Evolutionary conservation across 1,284 basidiomycete species (phyloP).

Genomic region (Microbotryum scabiosae): DNA sequence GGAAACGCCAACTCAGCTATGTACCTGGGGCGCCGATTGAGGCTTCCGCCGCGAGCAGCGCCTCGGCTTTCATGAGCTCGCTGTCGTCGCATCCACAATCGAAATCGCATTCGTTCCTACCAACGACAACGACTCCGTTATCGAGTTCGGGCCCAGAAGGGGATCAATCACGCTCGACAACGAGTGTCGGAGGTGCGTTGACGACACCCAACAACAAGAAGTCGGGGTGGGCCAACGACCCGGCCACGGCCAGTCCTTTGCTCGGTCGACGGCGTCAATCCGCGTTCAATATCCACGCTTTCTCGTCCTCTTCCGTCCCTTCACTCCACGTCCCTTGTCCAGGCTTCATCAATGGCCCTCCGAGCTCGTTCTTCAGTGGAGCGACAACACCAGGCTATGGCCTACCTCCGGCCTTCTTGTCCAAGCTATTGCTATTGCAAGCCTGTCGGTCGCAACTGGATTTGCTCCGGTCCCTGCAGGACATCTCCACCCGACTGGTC

Average conservation of each 20-base stretch:
- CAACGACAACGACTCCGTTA: too few species aligned
- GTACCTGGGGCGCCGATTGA: too few species aligned
- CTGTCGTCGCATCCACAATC: too few species aligned
- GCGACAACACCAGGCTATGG: constrained; percentile 55
- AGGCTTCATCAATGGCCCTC: constrained; percentile 8
- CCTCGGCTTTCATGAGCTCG: too few species aligned
- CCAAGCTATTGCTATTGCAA: constrained; percentile 66
- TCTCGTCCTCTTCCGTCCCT: constrained; percentile 22
- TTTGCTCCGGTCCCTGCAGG: constrained; percentile 81
- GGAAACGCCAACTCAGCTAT: too few species aligned
- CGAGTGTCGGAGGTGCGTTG: too few species aligned
- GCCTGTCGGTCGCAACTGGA: constrained; percentile 89
- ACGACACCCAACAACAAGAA: too few species aligned
- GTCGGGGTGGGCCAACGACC: neutral
- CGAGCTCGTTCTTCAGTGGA: constrained; percentile 3
- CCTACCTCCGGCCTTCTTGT: constrained; percentile 49
- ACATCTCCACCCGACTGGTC: constrained; percentile 83
- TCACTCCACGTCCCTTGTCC: constrained; percentile 41
- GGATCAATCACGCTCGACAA: too few species aligned
- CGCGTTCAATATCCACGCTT: constrained; percentile 5
- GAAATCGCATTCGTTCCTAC: too few species aligned
- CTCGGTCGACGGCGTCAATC: neutral
- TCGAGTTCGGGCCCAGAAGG: too few species aligned
- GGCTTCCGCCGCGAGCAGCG: too few species aligned
- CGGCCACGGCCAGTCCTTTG: neutral